Evolutionary conservation across 345 rosid genomes (phyloP), one percentile per base, ranked within the genome.

Genomic region (Cardiospermum halicacabum): DNA sequence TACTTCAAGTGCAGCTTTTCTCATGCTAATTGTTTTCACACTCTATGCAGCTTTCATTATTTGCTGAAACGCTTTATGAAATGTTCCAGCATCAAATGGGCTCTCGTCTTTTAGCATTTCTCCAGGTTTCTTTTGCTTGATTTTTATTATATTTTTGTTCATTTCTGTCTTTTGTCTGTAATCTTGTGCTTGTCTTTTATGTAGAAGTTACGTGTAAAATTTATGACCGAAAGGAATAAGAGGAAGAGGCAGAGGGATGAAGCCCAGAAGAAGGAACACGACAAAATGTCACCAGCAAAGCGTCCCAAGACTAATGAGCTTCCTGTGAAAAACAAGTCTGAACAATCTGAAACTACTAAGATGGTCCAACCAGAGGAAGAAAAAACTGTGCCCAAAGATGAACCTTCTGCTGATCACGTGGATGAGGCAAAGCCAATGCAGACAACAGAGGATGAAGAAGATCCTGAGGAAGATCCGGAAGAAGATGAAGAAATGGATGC

Each of bases 31-130:
- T 58, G 21, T 59, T 45, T 59, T 56, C 34, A 21, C 36, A 3
- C 10, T 64, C 53, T 61, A 65, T 78, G 82, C 86, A 93, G 98
- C 78, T 94, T 64, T 89, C 99, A 18, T 70, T 94, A 78, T 95
- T 95, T 84, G 96, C 96, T 3, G 97, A 95, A 77, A 71, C 91
- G 10, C 75, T 95, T 22, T 84, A 81, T 75, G 99, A 95, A 80
- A 87, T 87, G 97, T 90, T 95, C 61, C 96, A 95, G 74, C 78
- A 85, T 78, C 91, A 91, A 83, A 95, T 91, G 96, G 96, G 97
- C 58, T 84, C 78, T 66, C 86, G 90, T 40, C 75, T 95, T 57
- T 78, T 85, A 50, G 65, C 77, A 40, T 95, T 91, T 84, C 90
- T 95, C 64, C 85, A 83, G 97, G 97, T 87, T 75, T 37, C 80